Base-by-base conservation (phyloP, 345 rosid species). In the Lepidium didymum region DNA sequence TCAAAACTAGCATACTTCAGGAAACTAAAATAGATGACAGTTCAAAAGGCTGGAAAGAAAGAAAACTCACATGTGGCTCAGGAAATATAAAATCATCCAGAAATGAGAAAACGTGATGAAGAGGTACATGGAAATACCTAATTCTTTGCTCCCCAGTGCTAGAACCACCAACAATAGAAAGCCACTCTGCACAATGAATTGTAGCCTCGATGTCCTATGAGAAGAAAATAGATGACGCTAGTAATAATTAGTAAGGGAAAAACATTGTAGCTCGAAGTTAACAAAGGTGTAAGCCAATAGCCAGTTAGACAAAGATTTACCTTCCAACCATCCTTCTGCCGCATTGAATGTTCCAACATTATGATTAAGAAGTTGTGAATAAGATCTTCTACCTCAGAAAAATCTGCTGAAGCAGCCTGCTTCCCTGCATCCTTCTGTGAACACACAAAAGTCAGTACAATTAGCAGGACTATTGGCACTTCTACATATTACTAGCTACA, bases 131-230 rank as follows among this genome's bases (percentile, higher is more conserved):
- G 36, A 60, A 47, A 34, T 84, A 91, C 99, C 99, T 91, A 73
- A 78, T 80, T 71, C 99, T 81, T 77, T 89, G 96, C 45, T 91
- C 96, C 74, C 99, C 97, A 31, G 96, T 91, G 83, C 97, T 86
- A 70, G 96, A 94, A 68, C 99, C 97, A 66, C 99, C 99, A 63
- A 89, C 87, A 10, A 94, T 91, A 74, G 96, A 91, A 64, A 95
- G 93, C 99, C 99, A 91, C 69, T 95, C 99, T 36, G 99, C 99
- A 89, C 99, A 95, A 83, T 95, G 99, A 85, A 95, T 87, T 71
- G 99, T 85, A 56, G 97, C 96, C 81, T 95, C 99, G 82, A 91
- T 85, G 75, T 95, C 99, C 99, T 95, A 96, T 69, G 80, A 75
- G 69, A 79, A 45, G 41, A 73, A 63, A 50, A 58, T 36, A 58